These are phyloP conservation scores for Boletus huronensis DNA, from an alignment of 768 basidiomycete species.

Conservation along the genomic window DNA sequence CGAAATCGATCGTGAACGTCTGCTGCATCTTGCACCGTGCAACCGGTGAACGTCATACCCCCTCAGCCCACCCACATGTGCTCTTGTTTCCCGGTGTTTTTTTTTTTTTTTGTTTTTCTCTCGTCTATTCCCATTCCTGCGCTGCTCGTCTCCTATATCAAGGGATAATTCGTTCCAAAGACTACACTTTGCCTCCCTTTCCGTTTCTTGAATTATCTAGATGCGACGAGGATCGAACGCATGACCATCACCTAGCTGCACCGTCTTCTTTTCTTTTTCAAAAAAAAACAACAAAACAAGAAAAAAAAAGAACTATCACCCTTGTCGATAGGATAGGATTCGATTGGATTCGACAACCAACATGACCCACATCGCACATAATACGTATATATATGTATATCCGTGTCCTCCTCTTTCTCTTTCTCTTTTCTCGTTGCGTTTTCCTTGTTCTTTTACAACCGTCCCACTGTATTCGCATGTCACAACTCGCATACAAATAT, in stretches of 20 bases:
- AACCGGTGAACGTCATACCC: neutral
- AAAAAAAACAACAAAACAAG: neutral
- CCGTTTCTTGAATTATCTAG: slow-evolving; percentile 18
- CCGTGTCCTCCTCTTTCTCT: neutral
- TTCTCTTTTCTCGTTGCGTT: neutral
- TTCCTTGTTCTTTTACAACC: neutral
- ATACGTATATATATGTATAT: slow-evolving; percentile 4
- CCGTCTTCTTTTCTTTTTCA: neutral
- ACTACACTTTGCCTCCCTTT: no score
- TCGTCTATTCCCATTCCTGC: neutral
- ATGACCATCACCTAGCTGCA: slow-evolving; percentile 2
- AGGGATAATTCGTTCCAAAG: neutral
- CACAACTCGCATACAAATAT: neutral
- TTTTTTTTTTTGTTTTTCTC: neutral
- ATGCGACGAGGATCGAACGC: slow-evolving; percentile 13
- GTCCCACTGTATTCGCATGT: slow-evolving; percentile 17
- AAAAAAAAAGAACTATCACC: neutral
- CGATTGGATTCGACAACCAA: neutral
- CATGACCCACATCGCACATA: neutral
- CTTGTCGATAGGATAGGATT: neutral
- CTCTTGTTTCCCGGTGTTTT: neutral
- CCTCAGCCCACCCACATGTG: neutral
- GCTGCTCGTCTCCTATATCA: neutral
- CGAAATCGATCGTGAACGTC: neutral
- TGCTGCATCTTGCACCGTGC: neutral